Evolutionary conservation across 257 asterid genomes (phyloP), one percentile per base, ranked within the genome.

Genomic region (Solanum ossicruentum): DNA sequence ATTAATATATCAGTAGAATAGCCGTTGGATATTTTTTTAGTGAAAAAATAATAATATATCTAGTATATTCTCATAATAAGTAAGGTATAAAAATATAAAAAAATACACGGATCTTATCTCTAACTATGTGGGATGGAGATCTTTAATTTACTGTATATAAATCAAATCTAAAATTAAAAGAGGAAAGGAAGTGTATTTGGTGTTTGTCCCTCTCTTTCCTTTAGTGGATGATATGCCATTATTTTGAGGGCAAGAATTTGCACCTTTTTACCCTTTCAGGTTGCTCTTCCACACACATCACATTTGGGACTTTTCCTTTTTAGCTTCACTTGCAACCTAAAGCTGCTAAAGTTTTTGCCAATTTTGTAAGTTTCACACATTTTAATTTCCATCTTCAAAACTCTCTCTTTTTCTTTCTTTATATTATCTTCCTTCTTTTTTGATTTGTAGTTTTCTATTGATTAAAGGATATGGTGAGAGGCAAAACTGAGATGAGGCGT

Each of bases 401-500:
- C 71, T 47, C 21, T 49, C 85, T 55, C 81, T 69, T 12, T 72
- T 13, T 67, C 8, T 23, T 17, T 51, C 43, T 7, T 8, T 49
- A 11, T 56, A 66, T 80, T 56, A 23, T 12, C 36, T 63, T 56
- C 12, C 41, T 3, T 36, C 39, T 36, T 43, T 41, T 43, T 43
- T 43, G 47, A 43, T 43, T 43, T 0, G 12, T 51, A 3, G 8
- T 57, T 18, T 58, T 58, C 10, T 1, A 60, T 12, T 12, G 12
- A 36, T 23, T n/a, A 60, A 32, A 41, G 26, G 20, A 85, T 60
- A 95, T 95, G 99, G 99, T 92, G 86, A 83, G 99, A 84, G 99
- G 99, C 12, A 95, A 95, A 87, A 95, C 99, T 28, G 93, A 94
- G 93, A 93, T 95, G 98, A 88, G 93, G 95, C 97, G 97, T 79